Evolutionary conservation across 176 grass and related monocot genomes (phyloP), one percentile per base, ranked within the genome.

Genomic region (Tillandsia leiboldiana): DNA sequence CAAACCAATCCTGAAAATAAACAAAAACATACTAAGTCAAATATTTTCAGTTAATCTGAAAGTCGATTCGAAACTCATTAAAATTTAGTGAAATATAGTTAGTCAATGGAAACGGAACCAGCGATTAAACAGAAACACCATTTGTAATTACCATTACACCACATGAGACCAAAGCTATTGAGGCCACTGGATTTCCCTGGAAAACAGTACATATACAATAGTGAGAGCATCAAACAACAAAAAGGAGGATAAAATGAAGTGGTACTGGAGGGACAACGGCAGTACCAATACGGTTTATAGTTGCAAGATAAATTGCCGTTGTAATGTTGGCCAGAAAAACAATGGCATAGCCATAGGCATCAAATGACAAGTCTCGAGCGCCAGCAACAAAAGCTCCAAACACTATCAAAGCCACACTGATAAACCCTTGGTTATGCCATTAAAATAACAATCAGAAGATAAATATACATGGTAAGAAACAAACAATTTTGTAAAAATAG

Each of bases 131-230:
- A 59, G 2, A 18, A 59, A 59, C 14, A 59, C 10, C 8, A 14
- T 5, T 57, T 61, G 56, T 64, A 57, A 65, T 65, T 90, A 99
- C 95, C 95, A 76, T 99, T 99, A 80, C 95, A 99, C 95, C 95
- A 99, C 95, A 99, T 99, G 71, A 99, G 75, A 72, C 95, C 95
- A 90, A 99, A 99, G 82, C 82, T 99, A 79, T 88, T 99, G 17
- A 99, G 75, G 10, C 95, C 87, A 27, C 95, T 99, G 17, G 87
- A 90, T 85, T 99, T 99, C 57, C 95, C 95, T 99, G 53, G 77
- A 82, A 64, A 66, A 42, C 27, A 72, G 77, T 9, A 59, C 57
- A 71, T n/a, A 18, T 71, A 66, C 23, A 42, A 66, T 20, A 66
- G 70, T 29, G 22, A 65, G 52, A 79, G 66, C 20, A 61, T 66